These are phyloP conservation scores for Fusarium tjaetaba DNA, from an alignment of 2,329 filamentous ascomycete species.

Conservation along the genomic window DNA sequence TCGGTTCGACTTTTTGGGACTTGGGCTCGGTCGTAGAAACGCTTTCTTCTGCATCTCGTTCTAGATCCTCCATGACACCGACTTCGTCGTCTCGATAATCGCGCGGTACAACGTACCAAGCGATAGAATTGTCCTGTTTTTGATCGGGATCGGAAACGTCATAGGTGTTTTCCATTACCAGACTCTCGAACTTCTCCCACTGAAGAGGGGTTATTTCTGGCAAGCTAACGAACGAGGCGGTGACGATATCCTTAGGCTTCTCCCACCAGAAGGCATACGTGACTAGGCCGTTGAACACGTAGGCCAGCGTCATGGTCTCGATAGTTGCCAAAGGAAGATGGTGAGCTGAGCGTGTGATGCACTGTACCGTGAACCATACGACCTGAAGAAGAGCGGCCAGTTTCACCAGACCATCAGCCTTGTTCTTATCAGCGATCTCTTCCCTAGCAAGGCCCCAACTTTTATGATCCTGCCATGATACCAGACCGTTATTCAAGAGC, in stretches of 20 bases:
- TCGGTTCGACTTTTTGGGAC: background rate
- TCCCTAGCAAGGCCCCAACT: background rate
- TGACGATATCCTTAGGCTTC: constrained; percentile 15
- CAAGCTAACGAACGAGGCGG: background rate
- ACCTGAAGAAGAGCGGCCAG: constrained; percentile 8
- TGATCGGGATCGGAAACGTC: background rate
- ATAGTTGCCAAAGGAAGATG: constrained; percentile 7
- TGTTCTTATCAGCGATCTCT: constrained; percentile 14
- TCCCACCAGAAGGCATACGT: constrained; percentile 15
- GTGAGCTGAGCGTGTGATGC: background rate
- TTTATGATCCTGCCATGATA: background rate
- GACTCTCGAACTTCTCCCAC: background rate
- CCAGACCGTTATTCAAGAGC: constrained; percentile 7
- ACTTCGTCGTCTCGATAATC: constrained; percentile 12
- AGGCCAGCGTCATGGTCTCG: constrained; percentile 12
- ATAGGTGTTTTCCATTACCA: constrained; percentile 12
- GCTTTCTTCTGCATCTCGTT: background rate
- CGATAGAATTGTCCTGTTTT: background rate
- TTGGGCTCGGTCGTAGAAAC: background rate
- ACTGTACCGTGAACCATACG: constrained; percentile 6
- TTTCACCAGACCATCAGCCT: constrained; percentile 8
- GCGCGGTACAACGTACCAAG: constrained; percentile 18
- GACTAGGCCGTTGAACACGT: constrained; percentile 8
- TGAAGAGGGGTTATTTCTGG: constrained; percentile 5
- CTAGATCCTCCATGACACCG: background rate